Evolutionary conservation across 2,329 filamentous ascomycete genomes (phyloP).

Genomic region (Calonectria leucothoes): DNA sequence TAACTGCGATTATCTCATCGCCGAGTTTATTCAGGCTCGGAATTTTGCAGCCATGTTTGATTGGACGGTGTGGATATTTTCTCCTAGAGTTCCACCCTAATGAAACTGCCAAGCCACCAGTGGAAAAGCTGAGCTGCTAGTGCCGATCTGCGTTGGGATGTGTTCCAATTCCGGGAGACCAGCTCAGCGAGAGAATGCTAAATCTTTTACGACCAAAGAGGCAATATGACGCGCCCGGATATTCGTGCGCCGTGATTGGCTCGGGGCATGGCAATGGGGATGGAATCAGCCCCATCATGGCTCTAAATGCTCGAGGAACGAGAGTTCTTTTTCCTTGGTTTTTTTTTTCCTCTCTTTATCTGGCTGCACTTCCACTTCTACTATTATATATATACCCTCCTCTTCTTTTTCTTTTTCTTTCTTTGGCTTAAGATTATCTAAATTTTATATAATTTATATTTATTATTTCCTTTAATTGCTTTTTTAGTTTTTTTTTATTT

Average conservation of each 20-base stretch:
- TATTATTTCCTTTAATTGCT: too few species aligned
- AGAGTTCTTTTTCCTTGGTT: too few species aligned
- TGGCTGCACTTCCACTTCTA: too few species aligned
- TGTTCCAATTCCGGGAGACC: neutral
- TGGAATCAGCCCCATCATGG: neutral
- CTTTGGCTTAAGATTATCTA: too few species aligned
- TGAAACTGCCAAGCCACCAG: neutral
- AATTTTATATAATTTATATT: too few species aligned
- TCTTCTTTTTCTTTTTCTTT: too few species aligned
- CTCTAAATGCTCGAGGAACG: too few species aligned
- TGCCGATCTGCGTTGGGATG: neutral
- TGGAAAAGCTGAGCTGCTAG: neutral
- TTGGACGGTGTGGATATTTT: neutral
- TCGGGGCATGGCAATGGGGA: neutral
- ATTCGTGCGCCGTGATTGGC: neutral
- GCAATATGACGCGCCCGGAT: neutral
- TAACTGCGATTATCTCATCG: neutral
- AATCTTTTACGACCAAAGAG: neutral
- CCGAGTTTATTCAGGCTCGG: too few species aligned
- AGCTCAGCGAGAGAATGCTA: neutral
- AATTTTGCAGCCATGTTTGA: neutral
- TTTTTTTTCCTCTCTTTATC: too few species aligned
- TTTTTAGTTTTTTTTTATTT: too few species aligned
- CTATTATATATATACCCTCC: too few species aligned
- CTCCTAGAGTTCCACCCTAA: neutral